These are phyloP conservation scores for Magnolia sinica DNA, from an alignment of 164 flowering plant species.

Conservation along the genomic window DNA sequence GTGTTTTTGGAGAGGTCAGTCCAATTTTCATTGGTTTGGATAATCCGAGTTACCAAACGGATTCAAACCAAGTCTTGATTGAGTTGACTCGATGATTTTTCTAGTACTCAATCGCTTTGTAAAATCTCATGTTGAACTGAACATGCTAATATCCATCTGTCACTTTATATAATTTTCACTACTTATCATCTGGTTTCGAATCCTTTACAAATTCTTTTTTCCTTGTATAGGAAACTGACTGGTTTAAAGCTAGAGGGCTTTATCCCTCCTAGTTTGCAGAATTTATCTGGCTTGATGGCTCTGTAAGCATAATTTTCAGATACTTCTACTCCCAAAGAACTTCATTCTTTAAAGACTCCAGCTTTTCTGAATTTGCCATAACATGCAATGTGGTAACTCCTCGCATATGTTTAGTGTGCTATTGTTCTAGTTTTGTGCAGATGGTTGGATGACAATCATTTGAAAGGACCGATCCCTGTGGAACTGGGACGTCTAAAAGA, in stretches of 20 bases:
- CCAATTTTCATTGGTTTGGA: too few relatives aligned
- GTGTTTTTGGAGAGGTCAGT: too few relatives aligned
- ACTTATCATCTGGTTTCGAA: not conserved
- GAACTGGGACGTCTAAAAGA: not conserved
- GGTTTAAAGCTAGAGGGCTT: not conserved
- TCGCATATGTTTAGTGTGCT: not conserved
- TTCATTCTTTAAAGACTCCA: not conserved
- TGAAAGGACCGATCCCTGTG: not conserved
- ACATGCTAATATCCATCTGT: too few relatives aligned
- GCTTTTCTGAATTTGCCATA: not conserved
- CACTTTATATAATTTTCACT: too few relatives aligned
- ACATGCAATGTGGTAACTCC: not conserved
- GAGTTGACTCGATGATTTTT: too few relatives aligned
- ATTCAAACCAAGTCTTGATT: too few relatives aligned
- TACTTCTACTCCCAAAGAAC: not conserved
- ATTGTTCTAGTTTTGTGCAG: not conserved
- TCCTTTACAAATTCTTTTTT: not conserved
- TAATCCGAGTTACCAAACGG: too few relatives aligned
- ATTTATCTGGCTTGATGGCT: slow-evolving; percentile 4
- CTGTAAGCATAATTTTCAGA: slow-evolving; percentile 2
- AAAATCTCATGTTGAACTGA: too few relatives aligned
- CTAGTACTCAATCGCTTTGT: too few relatives aligned
- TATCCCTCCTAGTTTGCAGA: not conserved
- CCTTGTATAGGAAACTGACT: not conserved
- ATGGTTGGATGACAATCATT: not conserved